Evolutionary conservation across 345 rosid genomes (phyloP).

Genomic region (Hypericum androsaemum): DNA sequence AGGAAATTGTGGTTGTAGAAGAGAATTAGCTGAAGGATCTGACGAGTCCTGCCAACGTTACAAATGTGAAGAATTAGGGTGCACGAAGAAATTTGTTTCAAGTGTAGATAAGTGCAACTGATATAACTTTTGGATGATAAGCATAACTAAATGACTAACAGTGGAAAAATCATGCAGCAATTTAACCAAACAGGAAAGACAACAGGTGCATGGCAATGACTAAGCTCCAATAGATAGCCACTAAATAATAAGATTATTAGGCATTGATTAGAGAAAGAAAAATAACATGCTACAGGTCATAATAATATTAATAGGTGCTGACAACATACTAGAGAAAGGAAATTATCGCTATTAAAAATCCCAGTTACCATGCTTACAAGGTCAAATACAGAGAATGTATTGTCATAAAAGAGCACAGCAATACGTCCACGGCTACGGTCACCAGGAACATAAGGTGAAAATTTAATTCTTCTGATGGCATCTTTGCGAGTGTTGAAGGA

Average conservation of each 20-base stretch:
- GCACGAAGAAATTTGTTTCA: conserved; percentile 1
- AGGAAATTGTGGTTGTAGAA: conserved; percentile 88
- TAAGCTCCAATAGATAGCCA: no score
- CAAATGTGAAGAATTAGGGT: conserved; percentile 2
- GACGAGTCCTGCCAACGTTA: conserved; percentile 64
- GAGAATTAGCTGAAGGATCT: conserved; percentile 93
- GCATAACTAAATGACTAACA: no score
- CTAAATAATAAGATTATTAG: no score
- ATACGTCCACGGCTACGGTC: conserved; percentile 91
- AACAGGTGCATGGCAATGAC: no score
- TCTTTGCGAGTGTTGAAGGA: conserved; percentile 85
- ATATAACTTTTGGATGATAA: no score
- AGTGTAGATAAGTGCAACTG: no score
- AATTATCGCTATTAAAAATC: background rate
- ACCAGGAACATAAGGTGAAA: conserved; percentile 91
- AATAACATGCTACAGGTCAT: no score
- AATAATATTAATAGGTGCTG: no score
- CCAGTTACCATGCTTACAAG: conserved; percentile 50
- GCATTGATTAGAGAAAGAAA: no score
- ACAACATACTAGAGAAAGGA: background rate
- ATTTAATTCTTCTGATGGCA: conserved; percentile 87
- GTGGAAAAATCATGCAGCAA: no score
- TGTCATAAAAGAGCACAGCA: conserved; percentile 90
- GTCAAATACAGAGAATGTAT: conserved; percentile 86
- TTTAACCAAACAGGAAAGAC: no score